Evolutionary conservation across 2,329 filamentous ascomycete species (phyloP), one percentile per base, ranked within the genome.

Genomic region (Phialophora expanda): DNA sequence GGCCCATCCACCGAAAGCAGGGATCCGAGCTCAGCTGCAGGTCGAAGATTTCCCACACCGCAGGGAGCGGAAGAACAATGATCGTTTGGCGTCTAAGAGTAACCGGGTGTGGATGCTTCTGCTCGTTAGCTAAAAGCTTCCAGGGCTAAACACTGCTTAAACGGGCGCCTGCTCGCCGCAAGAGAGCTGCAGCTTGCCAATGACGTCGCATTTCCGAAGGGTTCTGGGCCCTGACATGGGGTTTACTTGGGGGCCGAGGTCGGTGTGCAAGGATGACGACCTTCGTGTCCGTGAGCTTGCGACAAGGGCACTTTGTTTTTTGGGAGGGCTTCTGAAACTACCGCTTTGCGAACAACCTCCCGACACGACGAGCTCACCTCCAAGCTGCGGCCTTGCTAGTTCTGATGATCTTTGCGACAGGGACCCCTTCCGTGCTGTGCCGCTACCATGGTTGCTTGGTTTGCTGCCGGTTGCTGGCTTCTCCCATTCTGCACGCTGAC

Each of bases 401-500:
- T 41, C 38, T 44, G 38, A n/a, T 44, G 38, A 41, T 44, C 17
- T 44, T n/a, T 6, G 17, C 38, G 38, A 44, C 38, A 1, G 8
- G 20, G 48, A 51, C 48, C 9, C 46, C 48, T 51, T 22, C 48
- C 24, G 48, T 44, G 17, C 38, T n/a, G 38, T n/a, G 38, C 38
- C 38, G 38, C 38, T 44, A 17, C 38, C 7, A 8, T 44, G 38
- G 17, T 20, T 44, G 14, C 17, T 17, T 44, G 3, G 38, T 44
- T 44, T 44, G 38, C 17, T 44, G 38, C 38, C 38, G 17, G 4
- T 44, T 44, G 38, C 38, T 44, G 17, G 14, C 38, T 44, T 44
- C 38, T 44, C 14, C 34, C 34, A 44, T 22, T 41, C 38, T 61
- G 63, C 56, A 61, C 53, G 63, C 61, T 66, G 54, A 63, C 66